Evolutionary conservation across 1,284 basidiomycete genomes (phyloP), one percentile per base, ranked within the genome.

Genomic region (Ceratobasidium theobromae): DNA sequence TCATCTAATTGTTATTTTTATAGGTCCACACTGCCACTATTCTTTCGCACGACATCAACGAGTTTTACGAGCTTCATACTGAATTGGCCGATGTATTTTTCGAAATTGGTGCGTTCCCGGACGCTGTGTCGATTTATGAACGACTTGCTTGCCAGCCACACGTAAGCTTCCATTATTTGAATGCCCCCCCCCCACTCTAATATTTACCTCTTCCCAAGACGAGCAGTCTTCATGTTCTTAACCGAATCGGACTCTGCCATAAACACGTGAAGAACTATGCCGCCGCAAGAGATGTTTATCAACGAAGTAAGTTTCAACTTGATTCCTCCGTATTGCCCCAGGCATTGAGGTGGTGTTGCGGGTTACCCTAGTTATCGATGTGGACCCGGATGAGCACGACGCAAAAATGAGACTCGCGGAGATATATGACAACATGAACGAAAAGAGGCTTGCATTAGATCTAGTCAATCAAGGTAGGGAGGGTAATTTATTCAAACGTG

Each of bases 401-500:
- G 87, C 87, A 5, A 92, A 92, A 74, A 87, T 95, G 83, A 88
- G 90, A 70, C 82, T 98, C 0, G 95, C 95, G 0, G 91, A 92
- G 68, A 86, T 95, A 18, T 92, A 93, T 69, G 96, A 98, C 74
- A 84, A 87, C 18, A 76, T 89, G 70, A 87, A 89, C 45, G 85
- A 94, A 70, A 87, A 89, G 2, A 80, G 87, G 16, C 89, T 89
- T 73, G 95, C 95, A 0, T 80, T 97, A 0, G 87, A 91, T 23
- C 78, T 96, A 1, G 91, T 98, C 2, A 88, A 91, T 65, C 87
- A 95, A 81, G 91, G 93, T 91, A 69, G 32, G 74, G 67, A 23
- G 30, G 27, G 32, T 9, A 14, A 5, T 35, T 11, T 1, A 16
- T 9, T 12, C 9, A 25, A 9, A 6, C 41, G 16, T 18, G 9